Percentiles rank a stretch among this genome's conserved stretches.
Conservation (phyloP, 371 early-diverging fungal species). For the Dinochytrium kinnereticum region DNA sequence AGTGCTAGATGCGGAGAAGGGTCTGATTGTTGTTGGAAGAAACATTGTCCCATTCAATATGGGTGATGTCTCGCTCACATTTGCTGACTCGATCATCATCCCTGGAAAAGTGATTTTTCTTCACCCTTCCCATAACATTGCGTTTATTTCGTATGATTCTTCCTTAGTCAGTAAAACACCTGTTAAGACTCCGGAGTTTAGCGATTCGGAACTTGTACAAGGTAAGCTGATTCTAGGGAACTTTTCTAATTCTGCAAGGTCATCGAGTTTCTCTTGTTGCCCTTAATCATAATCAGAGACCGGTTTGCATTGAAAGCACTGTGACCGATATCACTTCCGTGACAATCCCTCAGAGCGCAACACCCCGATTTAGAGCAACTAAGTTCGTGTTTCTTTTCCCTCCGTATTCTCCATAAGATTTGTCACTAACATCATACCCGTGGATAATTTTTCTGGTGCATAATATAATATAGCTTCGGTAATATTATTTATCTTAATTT, state of each 20-base stretch:
- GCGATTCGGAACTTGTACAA: constrained; percentile 65
- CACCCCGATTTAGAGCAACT: constrained; percentile 75
- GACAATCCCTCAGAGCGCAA: constrained; percentile 79
- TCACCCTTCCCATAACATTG: constrained; percentile 84
- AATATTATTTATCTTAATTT: background rate
- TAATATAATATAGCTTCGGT: background rate
- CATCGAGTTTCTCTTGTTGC: constrained; percentile 62
- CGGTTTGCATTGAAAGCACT: constrained; percentile 72
- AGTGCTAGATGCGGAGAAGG: constrained; percentile 75
- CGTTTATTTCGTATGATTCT: constrained; percentile 79
- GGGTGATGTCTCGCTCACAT: constrained; percentile 75
- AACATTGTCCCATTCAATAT: constrained; percentile 78
- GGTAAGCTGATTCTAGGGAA: constrained; percentile 15
- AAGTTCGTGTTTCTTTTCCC: constrained; percentile 44
- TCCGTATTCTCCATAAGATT: no score
- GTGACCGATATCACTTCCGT: constrained; percentile 81
- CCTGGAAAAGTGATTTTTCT: constrained; percentile 59
- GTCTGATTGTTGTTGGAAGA: constrained; percentile 82
- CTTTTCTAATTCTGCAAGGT: constrained; percentile 16
- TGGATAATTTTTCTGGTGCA: background rate
- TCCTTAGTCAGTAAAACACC: constrained; percentile 72
- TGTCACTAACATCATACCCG: background rate
- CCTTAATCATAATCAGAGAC: constrained; percentile 79
- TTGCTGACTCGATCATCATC: constrained; percentile 62
- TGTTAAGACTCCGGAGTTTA: constrained; percentile 67